Percentiles rank a stretch among this genome's conserved stretches.
These are phyloP conservation scores for Aaosphaeria pasadenensis DNA, from an alignment of 2,329 filamentous ascomycete species.

Conservation along the genomic window DNA sequence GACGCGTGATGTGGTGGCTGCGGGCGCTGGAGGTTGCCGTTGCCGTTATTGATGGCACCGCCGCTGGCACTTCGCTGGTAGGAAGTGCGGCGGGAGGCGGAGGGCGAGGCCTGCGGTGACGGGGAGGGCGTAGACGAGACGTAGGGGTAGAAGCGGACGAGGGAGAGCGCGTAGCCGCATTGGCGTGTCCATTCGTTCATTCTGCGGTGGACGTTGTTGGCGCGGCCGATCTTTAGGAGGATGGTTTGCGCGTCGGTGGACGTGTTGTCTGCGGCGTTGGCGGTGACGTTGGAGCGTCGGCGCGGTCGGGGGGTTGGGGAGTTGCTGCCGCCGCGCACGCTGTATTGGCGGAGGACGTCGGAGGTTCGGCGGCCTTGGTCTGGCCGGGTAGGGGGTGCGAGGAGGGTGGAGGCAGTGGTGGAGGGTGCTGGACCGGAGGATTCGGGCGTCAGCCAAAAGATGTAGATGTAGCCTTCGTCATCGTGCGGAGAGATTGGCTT, in stretches of 20 bases:
- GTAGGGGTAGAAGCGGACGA: slow-evolving; percentile 92
- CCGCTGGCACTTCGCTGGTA: slow-evolving; percentile 16
- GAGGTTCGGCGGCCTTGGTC: slow-evolving; percentile 27
- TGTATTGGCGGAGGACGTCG: slow-evolving; percentile 33
- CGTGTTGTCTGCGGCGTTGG: slow-evolving; percentile 13
- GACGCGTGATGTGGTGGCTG: slow-evolving; percentile 10
- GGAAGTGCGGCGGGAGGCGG: slow-evolving; percentile 23
- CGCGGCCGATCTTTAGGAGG: slow-evolving; percentile 63
- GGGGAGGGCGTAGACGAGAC: slow-evolving; percentile 37
- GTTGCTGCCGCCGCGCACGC: slow-evolving; percentile 12
- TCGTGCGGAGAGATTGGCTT: slow-evolving; percentile 72
- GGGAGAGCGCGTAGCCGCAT: slow-evolving; percentile 82
- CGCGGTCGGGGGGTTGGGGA: slow-evolving; percentile 6
- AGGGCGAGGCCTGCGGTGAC: slow-evolving; percentile 18
- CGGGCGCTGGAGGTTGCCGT: not conserved
- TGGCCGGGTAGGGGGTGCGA: slow-evolving; percentile 51
- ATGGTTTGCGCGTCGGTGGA: slow-evolving; percentile 55
- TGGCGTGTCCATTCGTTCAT: slow-evolving; percentile 93
- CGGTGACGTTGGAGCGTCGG: not conserved
- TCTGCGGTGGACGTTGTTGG: slow-evolving; percentile 81
- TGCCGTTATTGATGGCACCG: not conserved
- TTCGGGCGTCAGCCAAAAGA: slow-evolving; percentile 87
- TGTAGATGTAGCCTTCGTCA: slow-evolving; percentile 90
- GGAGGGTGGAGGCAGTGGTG: slow-evolving; percentile 42
- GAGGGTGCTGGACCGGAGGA: slow-evolving; percentile 54